phyloP scores from a whole-genome alignment of 371 early-diverging fungal genomes.

The Mortierella sp. region DNA sequence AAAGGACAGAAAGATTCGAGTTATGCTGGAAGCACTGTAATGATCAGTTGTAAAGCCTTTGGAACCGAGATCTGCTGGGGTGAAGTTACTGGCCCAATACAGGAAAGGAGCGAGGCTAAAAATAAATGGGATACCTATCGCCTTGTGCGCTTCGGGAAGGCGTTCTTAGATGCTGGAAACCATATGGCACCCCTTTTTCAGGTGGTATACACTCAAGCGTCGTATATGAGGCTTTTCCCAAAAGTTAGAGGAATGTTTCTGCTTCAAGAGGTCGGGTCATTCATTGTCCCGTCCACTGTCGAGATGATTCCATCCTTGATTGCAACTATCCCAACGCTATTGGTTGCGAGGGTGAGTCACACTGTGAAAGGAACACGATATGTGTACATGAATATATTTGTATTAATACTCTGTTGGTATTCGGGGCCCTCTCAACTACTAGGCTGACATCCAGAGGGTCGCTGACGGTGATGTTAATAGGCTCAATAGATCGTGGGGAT shows the following conservation, averaged over 20 bases:
- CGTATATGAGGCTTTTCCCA: slow-evolving; percentile 13
- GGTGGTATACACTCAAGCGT: slow-evolving; percentile 9
- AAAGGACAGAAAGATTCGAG: slow-evolving; percentile 20
- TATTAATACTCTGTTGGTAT: no score
- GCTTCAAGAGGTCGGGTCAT: slow-evolving; percentile 25
- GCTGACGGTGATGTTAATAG: slow-evolving; percentile 14
- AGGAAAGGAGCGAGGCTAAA: slow-evolving; percentile 7
- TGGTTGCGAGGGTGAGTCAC: slow-evolving; percentile 19
- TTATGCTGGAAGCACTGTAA: slow-evolving; percentile 26
- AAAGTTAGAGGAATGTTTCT: slow-evolving; percentile 16
- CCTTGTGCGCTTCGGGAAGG: slow-evolving; percentile 22
- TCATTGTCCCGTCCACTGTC: slow-evolving; percentile 16
- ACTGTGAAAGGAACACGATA: no score
- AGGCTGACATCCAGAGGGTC: slow-evolving; percentile 22
- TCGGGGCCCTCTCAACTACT: not conserved
- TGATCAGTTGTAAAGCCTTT: slow-evolving; percentile 15
- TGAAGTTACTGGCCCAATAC: slow-evolving; percentile 17
- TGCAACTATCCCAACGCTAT: slow-evolving; percentile 23
- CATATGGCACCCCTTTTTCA: slow-evolving; percentile 20
- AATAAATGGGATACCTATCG: slow-evolving; percentile 18
- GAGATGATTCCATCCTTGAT: slow-evolving; percentile 24
- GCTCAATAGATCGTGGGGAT: slow-evolving; percentile 22
- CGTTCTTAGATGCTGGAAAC: slow-evolving; percentile 10
- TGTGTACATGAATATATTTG: no score
- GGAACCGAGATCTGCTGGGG: slow-evolving; percentile 17